Base-by-base conservation (phyloP, 2,329 filamentous ascomycete genomes). In the Coniella lustricola region DNA sequence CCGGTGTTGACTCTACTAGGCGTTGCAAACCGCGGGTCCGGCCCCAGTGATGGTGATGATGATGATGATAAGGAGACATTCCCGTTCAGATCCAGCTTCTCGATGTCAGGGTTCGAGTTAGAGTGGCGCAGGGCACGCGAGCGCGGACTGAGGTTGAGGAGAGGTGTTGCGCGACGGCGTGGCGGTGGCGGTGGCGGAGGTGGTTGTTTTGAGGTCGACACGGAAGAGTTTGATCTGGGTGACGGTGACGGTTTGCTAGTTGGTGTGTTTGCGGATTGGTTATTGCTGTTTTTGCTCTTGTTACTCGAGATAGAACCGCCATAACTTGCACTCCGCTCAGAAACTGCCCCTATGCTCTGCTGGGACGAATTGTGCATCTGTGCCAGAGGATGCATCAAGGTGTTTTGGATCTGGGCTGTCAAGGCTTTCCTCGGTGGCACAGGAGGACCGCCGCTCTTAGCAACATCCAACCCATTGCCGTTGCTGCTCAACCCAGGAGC, bases 121-220 rank as follows among this genome's bases (percentile, higher is more conserved):
- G 64, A 64, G 12, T 64, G 66, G 0, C 64, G 62, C 3, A 62
- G 60, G 21, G 55, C 41, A 25, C 56, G 48, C 2, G 61, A 56
- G 14, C 56, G 63, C 16, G 62, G 70, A 52, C 62, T 67, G 22
- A 56, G 56, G 46, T 52, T 63, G 17, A 59, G 59, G 5, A 67
- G 64, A 0, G 68, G 64, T 2, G 72, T 71, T 16, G 65, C 68
- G 7, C 69, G 65, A 13, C 74, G 67, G 2, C 73, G 67, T 0
- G 73, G 73, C 0, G 73, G 73, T 2, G 74, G 75, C 0, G 70
- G 74, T 0, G 73, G 72, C 0, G 72, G 69, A 3, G 51, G 51
- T 31, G 46, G 58, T 51, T 35, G n/a, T n/a, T n/a, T n/a, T n/a
- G n/a, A 49, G 16, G 13, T 42, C 3, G 41, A 43, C 50, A 14